These are phyloP conservation scores for Cladophialophora psammophila DNA, from an alignment of 2,329 filamentous ascomycete species.

Conservation along the genomic window DNA sequence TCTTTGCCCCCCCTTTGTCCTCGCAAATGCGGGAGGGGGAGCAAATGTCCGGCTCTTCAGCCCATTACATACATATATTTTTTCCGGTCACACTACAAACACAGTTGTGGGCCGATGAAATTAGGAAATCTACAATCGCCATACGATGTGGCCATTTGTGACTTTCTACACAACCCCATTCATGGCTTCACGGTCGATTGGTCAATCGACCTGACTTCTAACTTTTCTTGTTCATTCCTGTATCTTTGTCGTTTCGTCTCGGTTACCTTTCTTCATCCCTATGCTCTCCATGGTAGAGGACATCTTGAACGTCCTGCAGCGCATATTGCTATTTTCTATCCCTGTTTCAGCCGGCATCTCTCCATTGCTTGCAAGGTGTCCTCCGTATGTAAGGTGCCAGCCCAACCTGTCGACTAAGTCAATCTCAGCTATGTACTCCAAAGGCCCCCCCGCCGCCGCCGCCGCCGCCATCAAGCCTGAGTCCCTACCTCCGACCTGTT, in stretches of 20 bases:
- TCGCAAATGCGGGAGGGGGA: neutral
- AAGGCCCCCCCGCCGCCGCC: neutral
- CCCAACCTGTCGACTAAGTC: too few species aligned
- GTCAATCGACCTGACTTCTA: neutral
- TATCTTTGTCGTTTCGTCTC: conserved; percentile 1
- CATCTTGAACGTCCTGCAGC: too few species aligned
- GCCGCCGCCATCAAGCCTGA: neutral
- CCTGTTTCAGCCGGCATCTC: too few species aligned
- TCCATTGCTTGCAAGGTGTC: too few species aligned
- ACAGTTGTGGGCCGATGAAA: conserved; percentile 2
- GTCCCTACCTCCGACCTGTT: conserved; percentile 11
- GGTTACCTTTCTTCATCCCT: neutral
- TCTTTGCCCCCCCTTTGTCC: conserved; percentile 21
- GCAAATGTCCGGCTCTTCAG: conserved; percentile 38
- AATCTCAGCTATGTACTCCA: neutral
- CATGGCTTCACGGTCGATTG: neutral
- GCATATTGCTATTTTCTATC: too few species aligned
- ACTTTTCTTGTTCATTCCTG: neutral
- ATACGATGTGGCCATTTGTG: conserved; percentile 27
- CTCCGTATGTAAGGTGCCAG: too few species aligned
- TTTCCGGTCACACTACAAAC: conserved; percentile 10
- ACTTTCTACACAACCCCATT: neutral
- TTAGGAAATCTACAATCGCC: conserved; percentile 26
- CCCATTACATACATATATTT: conserved; percentile 16
- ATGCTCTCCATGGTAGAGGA: too few species aligned